Base-by-base conservation (phyloP, 768 basidiomycete species). In the Leccinum aurantiacum region DNA sequence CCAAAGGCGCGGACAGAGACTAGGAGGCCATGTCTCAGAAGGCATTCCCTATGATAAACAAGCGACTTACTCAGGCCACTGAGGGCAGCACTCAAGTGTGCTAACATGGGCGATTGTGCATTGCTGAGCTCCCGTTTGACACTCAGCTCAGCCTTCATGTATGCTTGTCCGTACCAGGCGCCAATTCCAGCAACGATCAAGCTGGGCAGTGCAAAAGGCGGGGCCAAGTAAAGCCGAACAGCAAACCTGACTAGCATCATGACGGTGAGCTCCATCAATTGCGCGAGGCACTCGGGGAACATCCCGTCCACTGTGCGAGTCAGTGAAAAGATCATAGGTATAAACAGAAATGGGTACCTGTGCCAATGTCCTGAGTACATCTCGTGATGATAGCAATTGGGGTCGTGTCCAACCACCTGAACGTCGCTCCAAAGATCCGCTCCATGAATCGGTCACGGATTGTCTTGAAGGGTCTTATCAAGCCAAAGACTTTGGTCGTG, bases 391-490 rank as follows among this genome's bases (percentile, higher is more conserved):
- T 67, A 24, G 73, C 66, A 4, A 64, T 63, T 3, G 74, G 74
- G 5, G 66, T 68, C 4, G 64, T 77, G 60, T 84, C 82, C 10
- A 84, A 72, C 78, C 80, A 87, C 69, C 87, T 82, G 38, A 89
- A 69, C 1, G 88, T 88, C 4, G 85, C 82, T 5, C 84, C 79
- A 14, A 89, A 69, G 1, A 89, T 68, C 11, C 85, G 79, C 25
- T 79, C 70, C 4, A 88, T 61, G 1, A 90, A 76, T 58, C 77
- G 71, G 24, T 67, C 66, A 65, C 88, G 87, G 19, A 90, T 82
- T 7, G 60, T 69, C 57, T 78, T 75, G 4, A 85, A 85, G 2
- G 87, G 87, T 56, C 83, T 74, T 53, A 85, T 65, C 2, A 67
- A 59, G 1, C 84, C 86, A 33, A 72, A 73, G 15, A 82, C 69